Conservation (phyloP, 176 grass and related monocot species). For the Bonia amplexicaulis region DNA sequence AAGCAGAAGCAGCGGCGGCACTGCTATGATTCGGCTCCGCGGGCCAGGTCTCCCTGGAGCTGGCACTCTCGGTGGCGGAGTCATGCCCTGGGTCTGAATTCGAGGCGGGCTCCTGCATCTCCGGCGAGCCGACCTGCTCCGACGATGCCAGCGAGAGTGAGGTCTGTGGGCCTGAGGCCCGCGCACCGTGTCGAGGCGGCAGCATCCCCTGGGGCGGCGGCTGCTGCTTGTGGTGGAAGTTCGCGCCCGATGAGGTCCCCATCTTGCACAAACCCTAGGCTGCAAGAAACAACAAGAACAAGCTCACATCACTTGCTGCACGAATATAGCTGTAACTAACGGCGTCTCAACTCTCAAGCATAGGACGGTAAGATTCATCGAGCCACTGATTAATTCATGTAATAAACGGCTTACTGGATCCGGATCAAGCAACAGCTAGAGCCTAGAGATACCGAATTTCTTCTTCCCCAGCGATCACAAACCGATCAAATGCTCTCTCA, state of each 20-base stretch:
- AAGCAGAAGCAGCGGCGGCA: neutral
- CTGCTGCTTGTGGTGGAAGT: conserved; percentile 57
- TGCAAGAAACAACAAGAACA: conserved; percentile 4
- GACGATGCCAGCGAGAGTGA: conserved; percentile 84
- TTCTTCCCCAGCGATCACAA: neutral
- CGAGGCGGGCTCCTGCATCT: conserved; percentile 73
- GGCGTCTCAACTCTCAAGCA: neutral
- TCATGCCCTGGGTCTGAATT: conserved; percentile 83
- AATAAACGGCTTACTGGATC: neutral
- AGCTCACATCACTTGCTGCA: neutral
- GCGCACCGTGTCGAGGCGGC: conserved; percentile 40
- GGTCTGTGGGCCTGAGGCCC: conserved; percentile 60
- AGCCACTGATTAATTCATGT: neutral
- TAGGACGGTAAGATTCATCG: neutral
- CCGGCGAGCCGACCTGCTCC: conserved; percentile 67
- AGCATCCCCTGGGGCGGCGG: conserved; percentile 60
- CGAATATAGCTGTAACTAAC: neutral
- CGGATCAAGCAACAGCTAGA: neutral
- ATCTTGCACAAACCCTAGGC: conserved; percentile 31
- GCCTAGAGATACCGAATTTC: neutral
- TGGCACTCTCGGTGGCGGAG: conserved; percentile 87
- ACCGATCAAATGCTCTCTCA: neutral
- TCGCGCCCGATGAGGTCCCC: conserved; percentile 73
- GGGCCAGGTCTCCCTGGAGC: conserved; percentile 88
- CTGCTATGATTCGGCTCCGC: conserved; percentile 52